A percentile compares a stretch with the other conserved stretches of the same genome.
phyloP scores from a whole-genome alignment of 2,329 filamentous ascomycete genomes.

The Cladophialophora exuberans region DNA sequence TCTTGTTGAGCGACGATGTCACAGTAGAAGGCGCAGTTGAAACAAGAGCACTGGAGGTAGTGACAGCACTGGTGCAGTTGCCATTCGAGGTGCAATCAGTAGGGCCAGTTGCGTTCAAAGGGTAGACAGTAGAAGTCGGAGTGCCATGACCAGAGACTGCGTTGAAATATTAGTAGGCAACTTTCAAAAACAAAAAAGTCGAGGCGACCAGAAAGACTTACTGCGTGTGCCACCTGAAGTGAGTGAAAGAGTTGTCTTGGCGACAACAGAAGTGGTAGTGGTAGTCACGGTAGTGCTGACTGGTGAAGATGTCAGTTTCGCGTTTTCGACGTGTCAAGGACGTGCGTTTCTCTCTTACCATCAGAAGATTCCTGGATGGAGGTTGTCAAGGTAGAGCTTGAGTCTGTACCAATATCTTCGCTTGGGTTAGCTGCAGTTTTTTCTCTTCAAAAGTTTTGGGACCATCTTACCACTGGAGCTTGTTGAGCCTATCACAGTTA shows the following conservation, averaged over 20 bases:
- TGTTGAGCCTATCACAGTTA: neutral
- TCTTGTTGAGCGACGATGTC: neutral
- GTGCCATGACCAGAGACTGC: slow-evolving; percentile 2
- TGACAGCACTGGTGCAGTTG: neutral
- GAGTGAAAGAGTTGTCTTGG: neutral
- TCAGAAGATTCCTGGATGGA: neutral
- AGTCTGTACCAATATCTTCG: neutral
- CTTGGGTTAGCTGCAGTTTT: neutral
- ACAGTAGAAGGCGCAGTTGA: too few species aligned
- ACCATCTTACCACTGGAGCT: neutral
- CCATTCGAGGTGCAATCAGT: neutral
- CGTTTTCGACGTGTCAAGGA: neutral
- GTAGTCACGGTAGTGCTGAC: neutral
- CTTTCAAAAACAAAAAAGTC: too few species aligned
- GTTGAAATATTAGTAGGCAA: neutral
- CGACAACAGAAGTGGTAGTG: neutral
- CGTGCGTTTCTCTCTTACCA: slow-evolving; percentile 1
- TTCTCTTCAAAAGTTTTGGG: neutral
- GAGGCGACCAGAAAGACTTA: neutral
- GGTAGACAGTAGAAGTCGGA: slow-evolving; percentile 3
- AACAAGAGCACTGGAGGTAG: too few species aligned
- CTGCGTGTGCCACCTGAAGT: neutral
- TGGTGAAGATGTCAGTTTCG: slow-evolving; percentile 5
- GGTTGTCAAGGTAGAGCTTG: slow-evolving; percentile 5
- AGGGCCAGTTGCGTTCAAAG: neutral